A percentile compares a stretch with the other conserved stretches of the same genome.
Evolutionary conservation across 2,329 filamentous ascomycete genomes (phyloP).

Genomic region (Colletotrichum navitas): DNA sequence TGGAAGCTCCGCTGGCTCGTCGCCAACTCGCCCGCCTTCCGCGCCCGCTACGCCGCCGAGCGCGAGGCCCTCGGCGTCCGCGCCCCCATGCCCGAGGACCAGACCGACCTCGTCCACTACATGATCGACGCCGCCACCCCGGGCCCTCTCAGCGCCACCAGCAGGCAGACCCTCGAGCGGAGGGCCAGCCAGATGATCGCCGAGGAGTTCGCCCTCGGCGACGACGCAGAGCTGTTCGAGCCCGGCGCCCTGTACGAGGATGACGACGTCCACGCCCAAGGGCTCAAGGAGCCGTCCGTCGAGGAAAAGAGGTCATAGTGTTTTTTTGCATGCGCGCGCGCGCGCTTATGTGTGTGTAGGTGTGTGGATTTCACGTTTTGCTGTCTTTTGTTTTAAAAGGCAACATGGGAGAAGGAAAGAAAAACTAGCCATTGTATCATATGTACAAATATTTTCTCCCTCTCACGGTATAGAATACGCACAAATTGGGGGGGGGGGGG

Average conservation of each 20-base stretch:
- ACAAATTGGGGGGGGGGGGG: not conserved
- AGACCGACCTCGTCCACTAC: constrained; percentile 55
- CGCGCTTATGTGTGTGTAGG: too few species aligned
- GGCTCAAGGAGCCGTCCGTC: constrained; percentile 46
- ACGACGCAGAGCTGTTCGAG: constrained; percentile 52
- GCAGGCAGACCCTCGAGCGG: constrained; percentile 50
- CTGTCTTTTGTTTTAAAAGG: not conserved
- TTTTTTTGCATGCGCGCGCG: too few species aligned
- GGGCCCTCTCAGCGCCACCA: constrained; percentile 51
- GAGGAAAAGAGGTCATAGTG: constrained; percentile 8
- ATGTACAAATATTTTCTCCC: constrained; percentile 36
- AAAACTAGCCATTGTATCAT: constrained; percentile 35
- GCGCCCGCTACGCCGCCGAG: constrained; percentile 72
- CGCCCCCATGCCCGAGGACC: constrained; percentile 52
- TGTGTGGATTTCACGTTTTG: not conserved
- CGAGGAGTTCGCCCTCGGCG: constrained; percentile 61
- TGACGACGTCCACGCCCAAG: constrained; percentile 55
- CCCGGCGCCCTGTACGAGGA: constrained; percentile 50
- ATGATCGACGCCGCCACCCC: constrained; percentile 58
- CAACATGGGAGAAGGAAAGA: not conserved
- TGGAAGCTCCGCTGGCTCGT: constrained; percentile 93
- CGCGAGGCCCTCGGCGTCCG: constrained; percentile 73
- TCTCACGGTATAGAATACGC: not conserved
- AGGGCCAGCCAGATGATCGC: constrained; percentile 57
- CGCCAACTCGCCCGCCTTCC: constrained; percentile 80